A percentile compares a stretch with the other conserved stretches of the same genome.
Conservation (phyloP, 2,329 filamentous ascomycete species). For the Aspergillus sp. region DNA sequence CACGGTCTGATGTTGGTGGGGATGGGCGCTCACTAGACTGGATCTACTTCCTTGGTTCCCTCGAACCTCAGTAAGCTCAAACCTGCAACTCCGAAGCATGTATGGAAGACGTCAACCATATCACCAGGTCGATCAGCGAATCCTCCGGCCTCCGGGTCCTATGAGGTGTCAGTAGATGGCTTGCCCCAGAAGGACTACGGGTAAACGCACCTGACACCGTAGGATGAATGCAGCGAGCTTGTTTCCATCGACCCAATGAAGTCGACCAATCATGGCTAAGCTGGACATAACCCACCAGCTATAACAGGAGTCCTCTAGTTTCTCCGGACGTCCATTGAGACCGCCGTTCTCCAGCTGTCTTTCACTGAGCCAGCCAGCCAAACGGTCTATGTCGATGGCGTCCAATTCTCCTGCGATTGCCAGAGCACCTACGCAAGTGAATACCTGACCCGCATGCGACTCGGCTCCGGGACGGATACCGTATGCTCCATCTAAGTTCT, state of each 20-base stretch:
- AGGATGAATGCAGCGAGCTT: constrained; percentile 78
- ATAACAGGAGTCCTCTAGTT: constrained; percentile 94
- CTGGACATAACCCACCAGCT: constrained; percentile 98
- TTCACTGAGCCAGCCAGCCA: constrained; percentile 89
- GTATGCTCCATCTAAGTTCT: constrained; percentile 92
- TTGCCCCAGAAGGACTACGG: background rate
- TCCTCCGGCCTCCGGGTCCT: constrained; percentile 73
- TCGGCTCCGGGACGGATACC: constrained; percentile 85
- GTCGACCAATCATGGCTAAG: constrained; percentile 75
- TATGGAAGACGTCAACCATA: constrained; percentile 97
- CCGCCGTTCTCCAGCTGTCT: constrained; percentile 81
- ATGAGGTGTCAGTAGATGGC: constrained; percentile 6
- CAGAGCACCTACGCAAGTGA: constrained; percentile 83
- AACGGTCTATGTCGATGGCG: constrained; percentile 70
- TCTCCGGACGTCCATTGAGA: constrained; percentile 89
- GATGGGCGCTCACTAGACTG: constrained; percentile 80
- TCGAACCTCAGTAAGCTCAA: constrained; percentile 75
- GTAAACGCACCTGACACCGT: constrained; percentile 59
- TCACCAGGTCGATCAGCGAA: constrained; percentile 86
- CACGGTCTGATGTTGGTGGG: background rate
- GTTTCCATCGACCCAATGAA: constrained; percentile 87
- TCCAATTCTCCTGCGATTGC: constrained; percentile 77
- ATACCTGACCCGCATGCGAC: constrained; percentile 91
- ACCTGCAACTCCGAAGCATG: constrained; percentile 79
- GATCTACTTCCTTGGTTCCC: constrained; percentile 72